Base-by-base conservation (phyloP, 306 rosid genomes). In the Rubus parviflorus region DNA sequence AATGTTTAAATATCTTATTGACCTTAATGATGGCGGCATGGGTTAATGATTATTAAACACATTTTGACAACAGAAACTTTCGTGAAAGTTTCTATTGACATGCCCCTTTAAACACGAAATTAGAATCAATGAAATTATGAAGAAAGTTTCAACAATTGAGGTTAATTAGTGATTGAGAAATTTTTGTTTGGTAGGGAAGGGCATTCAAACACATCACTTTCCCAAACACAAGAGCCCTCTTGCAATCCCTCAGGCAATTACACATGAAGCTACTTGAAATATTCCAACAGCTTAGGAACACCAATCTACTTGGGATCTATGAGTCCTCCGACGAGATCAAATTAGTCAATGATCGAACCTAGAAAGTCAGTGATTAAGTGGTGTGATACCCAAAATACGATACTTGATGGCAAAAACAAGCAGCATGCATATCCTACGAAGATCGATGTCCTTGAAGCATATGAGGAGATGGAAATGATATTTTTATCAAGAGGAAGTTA, bases 401-500 rank as follows among this genome's bases (percentile, higher is more conserved):
- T 82, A 62, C 30, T 67, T 94, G 78, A 73, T 92, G 87, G 82
- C 14, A 42, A 83, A 85, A 53, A 80, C 83, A n/a, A 56, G 78
- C 22, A 73, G 15, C 6, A 70, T 43, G 0, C 88, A 86, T 66
- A 52, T 81, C 94, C 10, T 89, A 85, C 76, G 98, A 90, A 81
- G 16, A 47, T 12, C 13, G 90, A 90, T 22, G 89, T 90, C 12
- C 87, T 90, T 19, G 96, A 81, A 71, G 96, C 35, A 30, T 30
- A 30, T 30, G 35, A 30, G 53, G 92, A 78, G 77, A 78, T 92
- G 93, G 94, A 92, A 77, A 69, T 22, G 86, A 86, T 23, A 85
- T 94, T 30, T 89, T 89, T 65, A 77, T 73, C 74, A 88, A 85
- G 35, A 75, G 77, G 77, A 81, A 76, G 71, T 94, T 89, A 47